These are phyloP conservation scores for Leccinum uliginosum DNA, from an alignment of 768 basidiomycete genomes.

Conservation along the genomic window DNA sequence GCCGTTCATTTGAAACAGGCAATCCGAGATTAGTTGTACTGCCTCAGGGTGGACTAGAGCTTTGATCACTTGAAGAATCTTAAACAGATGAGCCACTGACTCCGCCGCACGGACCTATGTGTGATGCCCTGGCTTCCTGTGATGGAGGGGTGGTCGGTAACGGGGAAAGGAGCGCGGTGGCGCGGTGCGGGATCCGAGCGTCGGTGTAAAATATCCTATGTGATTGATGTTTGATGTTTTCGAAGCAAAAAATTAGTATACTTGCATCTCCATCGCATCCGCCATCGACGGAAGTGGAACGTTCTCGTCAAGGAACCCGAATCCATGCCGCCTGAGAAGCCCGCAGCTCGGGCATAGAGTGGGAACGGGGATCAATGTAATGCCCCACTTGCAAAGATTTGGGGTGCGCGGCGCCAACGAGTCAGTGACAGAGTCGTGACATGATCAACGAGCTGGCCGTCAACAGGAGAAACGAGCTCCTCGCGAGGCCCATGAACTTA, in stretches of 20 bases:
- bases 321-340: slow-evolving; percentile 3
- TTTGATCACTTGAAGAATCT: not conserved
- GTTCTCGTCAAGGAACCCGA: slow-evolving; percentile 9
- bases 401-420: slow-evolving; percentile 5
- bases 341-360: slow-evolving; percentile 17
- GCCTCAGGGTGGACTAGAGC: slow-evolving; percentile 1
- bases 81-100: slow-evolving; percentile 3
- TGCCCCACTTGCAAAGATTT: slow-evolving; percentile 1
- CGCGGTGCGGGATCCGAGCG: not conserved
- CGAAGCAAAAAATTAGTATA: not conserved
- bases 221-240: slow-evolving; percentile 1
- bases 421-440: not conserved
- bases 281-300: slow-evolving; percentile 23
- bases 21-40: not conserved
- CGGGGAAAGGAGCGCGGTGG: not conserved
- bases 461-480: not conserved
- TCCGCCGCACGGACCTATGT: not conserved
- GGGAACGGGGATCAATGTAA: slow-evolving; percentile 13
- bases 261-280: slow-evolving; percentile 22
- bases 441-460: not conserved
- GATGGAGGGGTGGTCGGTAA: not conserved
- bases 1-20: slow-evolving; percentile 5
- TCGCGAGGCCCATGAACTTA: not conserved
- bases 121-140: not conserved
- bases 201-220: not conserved